phyloP scores from a whole-genome alignment of 1,284 basidiomycete genomes.

The Apiotrichum veenhuisii region DNA sequence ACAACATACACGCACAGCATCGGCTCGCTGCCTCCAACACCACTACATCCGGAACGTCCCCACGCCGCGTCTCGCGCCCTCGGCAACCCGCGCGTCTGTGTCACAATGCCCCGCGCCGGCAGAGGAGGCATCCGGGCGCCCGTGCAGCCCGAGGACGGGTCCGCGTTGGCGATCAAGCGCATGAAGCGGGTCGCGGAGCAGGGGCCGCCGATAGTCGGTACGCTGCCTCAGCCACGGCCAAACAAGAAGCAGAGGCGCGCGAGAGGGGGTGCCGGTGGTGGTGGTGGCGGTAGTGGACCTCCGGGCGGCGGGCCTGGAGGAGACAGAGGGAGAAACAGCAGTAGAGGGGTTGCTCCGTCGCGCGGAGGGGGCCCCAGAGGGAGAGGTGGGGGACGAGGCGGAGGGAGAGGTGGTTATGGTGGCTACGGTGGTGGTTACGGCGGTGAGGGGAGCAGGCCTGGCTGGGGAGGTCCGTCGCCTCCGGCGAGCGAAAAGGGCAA shows the following conservation, averaged over 20 bases:
- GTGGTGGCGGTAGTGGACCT: no score
- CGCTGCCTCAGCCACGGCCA: neutral
- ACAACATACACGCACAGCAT: neutral
- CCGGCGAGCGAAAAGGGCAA: neutral
- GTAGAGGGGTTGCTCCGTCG: neutral
- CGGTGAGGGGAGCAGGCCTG: neutral
- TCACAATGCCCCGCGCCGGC: neutral
- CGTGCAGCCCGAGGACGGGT: conserved; percentile 1
- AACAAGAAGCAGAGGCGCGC: neutral
- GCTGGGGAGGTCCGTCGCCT: neutral
- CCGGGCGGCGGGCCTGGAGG: neutral
- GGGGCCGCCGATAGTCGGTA: conserved; percentile 1
- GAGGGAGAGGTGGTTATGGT: neutral
- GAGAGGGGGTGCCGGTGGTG: no score
- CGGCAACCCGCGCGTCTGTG: neutral
- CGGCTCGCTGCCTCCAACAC: neutral
- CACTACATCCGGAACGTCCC: no score
- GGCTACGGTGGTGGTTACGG: no score
- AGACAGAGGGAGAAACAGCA: neutral
- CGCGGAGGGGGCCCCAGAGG: neutral
- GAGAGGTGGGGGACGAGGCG: neutral
- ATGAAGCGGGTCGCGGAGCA: conserved; percentile 1
- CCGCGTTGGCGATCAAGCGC: neutral
- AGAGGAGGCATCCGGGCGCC: neutral
- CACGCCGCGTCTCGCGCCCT: neutral